A percentile compares a stretch with the other conserved stretches of the same genome.
These are phyloP conservation scores for Starmerella sirachaensis DNA, from an alignment of 805 yeast genomes.

Conservation along the genomic window DNA sequence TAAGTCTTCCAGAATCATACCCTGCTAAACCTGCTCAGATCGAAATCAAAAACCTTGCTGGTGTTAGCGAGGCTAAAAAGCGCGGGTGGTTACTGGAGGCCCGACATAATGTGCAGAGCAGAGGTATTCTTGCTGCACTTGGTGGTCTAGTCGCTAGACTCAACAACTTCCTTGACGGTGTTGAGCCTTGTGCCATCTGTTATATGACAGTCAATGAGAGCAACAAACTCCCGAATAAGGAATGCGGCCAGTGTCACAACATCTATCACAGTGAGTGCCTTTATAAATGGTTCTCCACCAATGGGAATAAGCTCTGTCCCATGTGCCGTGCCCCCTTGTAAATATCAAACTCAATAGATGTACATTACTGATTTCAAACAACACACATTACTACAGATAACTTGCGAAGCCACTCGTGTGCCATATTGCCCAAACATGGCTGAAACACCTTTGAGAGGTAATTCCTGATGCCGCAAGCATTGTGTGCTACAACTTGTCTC, in stretches of 20 bases:
- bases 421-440: too few species aligned
- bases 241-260: conserved; percentile 81
- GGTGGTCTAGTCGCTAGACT: conserved; percentile 53
- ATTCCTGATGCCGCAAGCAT: too few species aligned
- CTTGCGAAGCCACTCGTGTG: too few species aligned
- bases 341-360: neutral
- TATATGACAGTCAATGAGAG: conserved; percentile 85
- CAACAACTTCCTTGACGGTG: conserved; percentile 75
- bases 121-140: conserved; percentile 47
- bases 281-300: conserved; percentile 93
- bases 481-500: too few species aligned
- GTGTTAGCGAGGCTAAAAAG: conserved; percentile 88
- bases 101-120: conserved; percentile 54
- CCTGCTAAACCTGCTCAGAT: conserved; percentile 57
- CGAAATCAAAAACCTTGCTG: conserved; percentile 67
- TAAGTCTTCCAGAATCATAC: conserved; percentile 58
- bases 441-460: too few species aligned
- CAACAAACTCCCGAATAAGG: conserved; percentile 77
- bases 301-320: conserved; percentile 88
- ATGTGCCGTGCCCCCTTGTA: conserved; percentile 53
- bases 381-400: too few species aligned
- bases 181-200: conserved; percentile 95
- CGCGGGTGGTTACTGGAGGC: conserved; percentile 90
- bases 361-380: neutral
- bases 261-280: conserved; percentile 93